Evolutionary conservation across 192 early-diverging fungal species (phyloP), one percentile per base, ranked within the genome.

Genomic region (Podila horticola): DNA sequence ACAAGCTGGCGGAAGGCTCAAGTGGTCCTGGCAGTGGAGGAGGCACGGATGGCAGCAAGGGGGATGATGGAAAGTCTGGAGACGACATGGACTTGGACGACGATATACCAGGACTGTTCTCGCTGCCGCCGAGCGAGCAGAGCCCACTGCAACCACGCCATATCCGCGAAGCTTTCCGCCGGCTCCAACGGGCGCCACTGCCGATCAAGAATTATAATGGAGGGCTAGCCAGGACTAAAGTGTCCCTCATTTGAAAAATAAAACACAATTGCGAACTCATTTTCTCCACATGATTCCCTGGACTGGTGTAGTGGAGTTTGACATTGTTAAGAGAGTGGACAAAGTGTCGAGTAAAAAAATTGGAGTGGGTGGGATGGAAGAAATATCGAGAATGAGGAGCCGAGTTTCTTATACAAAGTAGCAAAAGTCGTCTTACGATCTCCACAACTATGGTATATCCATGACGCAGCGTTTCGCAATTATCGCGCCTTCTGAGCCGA

Each of bases 91-190:
- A 72, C 50, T 31, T 74, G 41, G 83, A 87, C 66, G 84, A 82
- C 15, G 71, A 79, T 62, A 73, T 72, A 6, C 82, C 71, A 34
- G 90, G 90, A 24, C 84, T 98, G 67, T 98, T 99, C 84, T 91
- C 91, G 1, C 83, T 90, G 31, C 94, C 95, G 8, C 92, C 90
- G 13, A 89, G 90, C 34, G 95, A 92, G 64, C 93, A 93, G 74
- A 90, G 92, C 33, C 95, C 96, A 30, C 75, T 99, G 64, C 82
- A 92, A 38, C 92, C 95, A 8, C 85, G 88, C 33, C 97, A 98
- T 77, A 95, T 99, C 51, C 94, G 96, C 62, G 98, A 99, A 76
- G 98, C 96, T 1, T 98, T 96, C 71, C 82, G 97, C 73, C 74
- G 94, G 58, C 79, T 97, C 50, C 95, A 97, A 82, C 83, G 85